Evolutionary conservation across 2,329 filamentous ascomycete genomes (phyloP), one percentile per base, ranked within the genome.

Genomic region (Curvularia sp.): DNA sequence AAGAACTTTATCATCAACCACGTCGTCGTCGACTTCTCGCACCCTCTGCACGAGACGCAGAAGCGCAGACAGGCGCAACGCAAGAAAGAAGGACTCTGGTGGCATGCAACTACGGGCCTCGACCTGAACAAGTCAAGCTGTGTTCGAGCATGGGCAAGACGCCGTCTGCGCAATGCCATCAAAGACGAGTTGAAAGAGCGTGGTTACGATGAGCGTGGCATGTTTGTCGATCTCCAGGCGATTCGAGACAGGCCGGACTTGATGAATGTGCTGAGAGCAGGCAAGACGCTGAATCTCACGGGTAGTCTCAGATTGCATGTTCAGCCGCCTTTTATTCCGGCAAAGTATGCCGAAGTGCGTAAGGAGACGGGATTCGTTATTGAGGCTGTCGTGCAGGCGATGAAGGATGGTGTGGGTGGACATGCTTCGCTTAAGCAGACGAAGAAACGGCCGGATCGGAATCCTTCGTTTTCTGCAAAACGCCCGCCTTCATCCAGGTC

Each of bases 41-140:
- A 77, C 41, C 74, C 75, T 10, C 65, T 76, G 4, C 33, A 66
- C 62, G 57, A 58, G 12, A 49, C 60, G 8, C 68, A 66, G 46
- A 60, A 47, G 35, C 71, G 73, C 26, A 60, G 57, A 20, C 53
- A 62, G 10, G 35, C 46, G 1, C 56, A 62, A 26, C 64, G 66
- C n/a, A 66, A 66, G 20, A 60, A 60, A 24, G 63, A 73, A 20
- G 68, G 70, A 0, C 66, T 77, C 2, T 76, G 73, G 74, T 75
- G 73, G 75, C 63, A 73, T 54, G 65, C 67, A 5, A 72, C 68
- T 2, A 65, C 66, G 2, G 54, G 60, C 9, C 13, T 57, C 12
- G 68, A 68, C 13, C 49, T 70, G 20, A 71, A 66, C 26, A 76
- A 73, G 57, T 74, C 69, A 5, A 67, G 65, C 22, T 73, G 72